These are phyloP conservation scores for Babjeviella inositovora DNA, from an alignment of 805 yeast genomes.

Conservation along the genomic window DNA sequence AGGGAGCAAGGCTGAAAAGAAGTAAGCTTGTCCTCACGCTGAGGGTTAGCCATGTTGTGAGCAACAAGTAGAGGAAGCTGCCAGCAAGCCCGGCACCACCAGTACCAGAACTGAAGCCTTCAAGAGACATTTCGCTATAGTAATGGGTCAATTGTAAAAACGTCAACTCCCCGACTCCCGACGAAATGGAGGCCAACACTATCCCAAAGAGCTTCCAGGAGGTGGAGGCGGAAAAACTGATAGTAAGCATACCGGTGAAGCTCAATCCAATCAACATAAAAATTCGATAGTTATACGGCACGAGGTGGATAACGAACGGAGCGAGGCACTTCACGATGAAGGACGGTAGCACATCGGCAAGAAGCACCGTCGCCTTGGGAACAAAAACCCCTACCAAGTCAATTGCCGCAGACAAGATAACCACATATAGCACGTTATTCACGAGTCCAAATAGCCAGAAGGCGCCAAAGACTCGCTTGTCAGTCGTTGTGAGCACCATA, in stretches of 20 bases:
- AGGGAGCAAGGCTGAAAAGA: slow-evolving; percentile 26
- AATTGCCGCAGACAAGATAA: slow-evolving; percentile 80
- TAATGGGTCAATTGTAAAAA: slow-evolving; percentile 78
- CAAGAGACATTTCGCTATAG: slow-evolving; percentile 42
- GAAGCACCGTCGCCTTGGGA: slow-evolving; percentile 74
- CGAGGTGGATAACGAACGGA: slow-evolving; percentile 60
- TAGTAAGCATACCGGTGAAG: slow-evolving; percentile 55
- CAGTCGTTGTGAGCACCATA: no score
- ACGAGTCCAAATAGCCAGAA: slow-evolving; percentile 79
- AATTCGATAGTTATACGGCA: slow-evolving; percentile 45
- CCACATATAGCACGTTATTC: slow-evolving; percentile 82
- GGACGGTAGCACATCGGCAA: slow-evolving; percentile 82
- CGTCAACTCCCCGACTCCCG: slow-evolving; percentile 86
- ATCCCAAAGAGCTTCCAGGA: slow-evolving; percentile 45
- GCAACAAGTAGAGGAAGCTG: slow-evolving; percentile 47
- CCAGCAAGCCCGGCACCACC: slow-evolving; percentile 93
- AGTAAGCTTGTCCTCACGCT: slow-evolving; percentile 38
- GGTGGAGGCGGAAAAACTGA: slow-evolving; percentile 27
- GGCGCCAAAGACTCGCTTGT: slow-evolving; percentile 32
- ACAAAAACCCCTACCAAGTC: slow-evolving; percentile 73
- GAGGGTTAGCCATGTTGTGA: slow-evolving; percentile 55
- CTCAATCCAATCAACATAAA: slow-evolving; percentile 39
- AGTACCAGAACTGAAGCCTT: slow-evolving; percentile 89
- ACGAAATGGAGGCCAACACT: slow-evolving; percentile 61
- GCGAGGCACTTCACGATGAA: slow-evolving; percentile 54